Evolutionary conservation across 805 yeast species (phyloP).

Genomic region (Saccharomycopsis sp.): DNA sequence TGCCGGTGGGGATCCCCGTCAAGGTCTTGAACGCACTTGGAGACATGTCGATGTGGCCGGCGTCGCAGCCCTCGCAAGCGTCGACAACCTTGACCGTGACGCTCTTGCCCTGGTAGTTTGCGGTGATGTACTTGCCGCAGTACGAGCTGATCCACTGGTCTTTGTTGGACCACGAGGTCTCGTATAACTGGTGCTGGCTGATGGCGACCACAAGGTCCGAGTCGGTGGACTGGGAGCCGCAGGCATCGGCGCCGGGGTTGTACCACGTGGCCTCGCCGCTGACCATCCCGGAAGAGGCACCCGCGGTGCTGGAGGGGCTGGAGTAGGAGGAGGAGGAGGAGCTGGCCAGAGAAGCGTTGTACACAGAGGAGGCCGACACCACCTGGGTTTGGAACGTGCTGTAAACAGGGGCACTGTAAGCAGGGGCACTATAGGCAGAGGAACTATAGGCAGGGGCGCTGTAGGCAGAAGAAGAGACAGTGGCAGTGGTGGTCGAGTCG

Average conservation of each 20-base stretch:
- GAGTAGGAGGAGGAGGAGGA: too few species aligned
- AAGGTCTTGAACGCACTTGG: slow-evolving; percentile 42
- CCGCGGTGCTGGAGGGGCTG: too few species aligned
- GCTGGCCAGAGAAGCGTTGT: too few species aligned
- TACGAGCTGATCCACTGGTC: slow-evolving; percentile 35
- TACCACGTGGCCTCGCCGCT: slow-evolving; percentile 40
- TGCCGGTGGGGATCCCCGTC: too few species aligned
- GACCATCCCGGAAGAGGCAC: too few species aligned
- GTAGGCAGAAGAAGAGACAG: too few species aligned
- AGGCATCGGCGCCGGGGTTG: slow-evolving; percentile 40
- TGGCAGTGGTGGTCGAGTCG: too few species aligned
- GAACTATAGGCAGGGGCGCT: too few species aligned
- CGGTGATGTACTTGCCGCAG: slow-evolving; percentile 44
- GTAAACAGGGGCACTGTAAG: too few species aligned
- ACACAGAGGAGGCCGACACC: too few species aligned
- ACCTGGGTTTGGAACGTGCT: too few species aligned
- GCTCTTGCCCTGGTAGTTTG: slow-evolving; percentile 37
- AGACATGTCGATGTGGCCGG: slow-evolving; percentile 42
- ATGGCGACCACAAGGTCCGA: slow-evolving; percentile 47
- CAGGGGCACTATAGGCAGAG: too few species aligned
- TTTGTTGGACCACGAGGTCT: slow-evolving; percentile 31
- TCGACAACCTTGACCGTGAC: slow-evolving; percentile 47
- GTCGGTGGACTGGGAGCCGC: slow-evolving; percentile 40
- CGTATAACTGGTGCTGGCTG: slow-evolving; percentile 32
- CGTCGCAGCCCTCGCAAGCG: slow-evolving; percentile 41